A percentile compares a stretch with the other conserved stretches of the same genome.
Evolutionary conservation across 805 yeast genomes (phyloP).

Genomic region (Ogataea allantospora): DNA sequence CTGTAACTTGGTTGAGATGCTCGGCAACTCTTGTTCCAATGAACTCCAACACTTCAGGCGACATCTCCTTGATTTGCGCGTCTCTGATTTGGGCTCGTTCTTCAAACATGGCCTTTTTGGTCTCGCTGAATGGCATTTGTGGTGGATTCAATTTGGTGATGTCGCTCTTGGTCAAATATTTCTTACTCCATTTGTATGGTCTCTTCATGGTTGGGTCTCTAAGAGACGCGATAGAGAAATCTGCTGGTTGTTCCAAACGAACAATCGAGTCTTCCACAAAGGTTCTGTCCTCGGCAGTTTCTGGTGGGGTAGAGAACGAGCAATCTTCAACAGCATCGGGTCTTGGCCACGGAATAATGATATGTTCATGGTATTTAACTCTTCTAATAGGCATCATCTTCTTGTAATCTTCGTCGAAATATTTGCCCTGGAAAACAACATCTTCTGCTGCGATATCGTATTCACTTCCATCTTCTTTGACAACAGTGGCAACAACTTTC

Average conservation of each 20-base stretch:
- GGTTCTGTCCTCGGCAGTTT: constrained; percentile 65
- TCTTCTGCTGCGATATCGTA: constrained; percentile 79
- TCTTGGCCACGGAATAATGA: constrained; percentile 88
- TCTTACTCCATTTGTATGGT: constrained; percentile 53
- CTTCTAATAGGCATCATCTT: constrained; percentile 74
- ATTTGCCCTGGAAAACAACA: constrained; percentile 61
- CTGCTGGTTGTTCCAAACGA: constrained; percentile 66
- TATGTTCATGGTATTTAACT: constrained; percentile 64
- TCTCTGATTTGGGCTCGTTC: constrained; percentile 50
- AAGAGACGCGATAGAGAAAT: constrained; percentile 51
- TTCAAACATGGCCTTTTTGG: constrained; percentile 58
- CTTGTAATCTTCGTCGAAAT: constrained; percentile 73
- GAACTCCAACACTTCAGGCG: constrained; percentile 44
- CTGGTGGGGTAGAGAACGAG: constrained; percentile 53
- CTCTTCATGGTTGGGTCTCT: constrained; percentile 73
- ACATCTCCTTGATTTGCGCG: constrained; percentile 37
- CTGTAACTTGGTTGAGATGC: constrained; percentile 33
- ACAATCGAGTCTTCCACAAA: constrained; percentile 68
- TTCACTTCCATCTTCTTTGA: constrained; percentile 59
- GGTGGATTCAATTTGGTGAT: constrained; percentile 65
- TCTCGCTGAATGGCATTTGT: constrained; percentile 69
- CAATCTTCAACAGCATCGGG: constrained; percentile 61
- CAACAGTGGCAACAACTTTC: constrained; percentile 75
- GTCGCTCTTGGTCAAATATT: constrained; percentile 54
- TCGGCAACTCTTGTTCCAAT: constrained; percentile 42